Evolutionary conservation across 129 eudicot genomes (phyloP).

Genomic region (Helichrysum umbraculigerum): DNA sequence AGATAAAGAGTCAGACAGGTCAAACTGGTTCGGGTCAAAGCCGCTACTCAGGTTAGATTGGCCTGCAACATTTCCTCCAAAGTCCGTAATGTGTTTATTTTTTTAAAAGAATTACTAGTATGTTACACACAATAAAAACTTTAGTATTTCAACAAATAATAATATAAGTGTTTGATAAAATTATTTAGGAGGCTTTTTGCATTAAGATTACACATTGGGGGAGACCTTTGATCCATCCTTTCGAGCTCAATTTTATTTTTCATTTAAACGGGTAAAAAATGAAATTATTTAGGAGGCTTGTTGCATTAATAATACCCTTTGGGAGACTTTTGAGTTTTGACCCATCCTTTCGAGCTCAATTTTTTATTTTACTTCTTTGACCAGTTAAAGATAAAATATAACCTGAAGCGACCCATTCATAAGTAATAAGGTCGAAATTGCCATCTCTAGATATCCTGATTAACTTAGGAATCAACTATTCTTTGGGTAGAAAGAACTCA

Average conservation of each 20-base stretch:
- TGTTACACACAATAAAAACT: background rate
- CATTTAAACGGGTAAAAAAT: background rate
- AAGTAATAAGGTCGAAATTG: constrained; percentile 9
- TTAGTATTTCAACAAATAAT: background rate
- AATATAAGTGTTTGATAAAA: too few relatives aligned
- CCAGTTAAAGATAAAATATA: background rate
- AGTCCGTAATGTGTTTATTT: background rate
- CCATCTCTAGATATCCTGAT: background rate
- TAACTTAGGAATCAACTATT: background rate
- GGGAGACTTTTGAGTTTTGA: background rate
- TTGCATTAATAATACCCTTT: background rate
- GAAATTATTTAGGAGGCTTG: too few relatives aligned
- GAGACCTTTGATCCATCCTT: background rate
- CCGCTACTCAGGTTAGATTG: background rate
- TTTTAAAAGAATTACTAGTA: too few relatives aligned
- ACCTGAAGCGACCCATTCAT: background rate
- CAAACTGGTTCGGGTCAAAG: background rate
- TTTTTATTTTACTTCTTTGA: background rate
- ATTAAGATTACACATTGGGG: background rate
- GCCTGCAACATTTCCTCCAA: background rate
- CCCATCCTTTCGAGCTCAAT: background rate
- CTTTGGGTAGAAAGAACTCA: constrained; percentile 39
- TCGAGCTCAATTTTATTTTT: background rate
- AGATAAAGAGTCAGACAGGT: background rate
- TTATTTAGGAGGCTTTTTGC: background rate